Evolutionary conservation across 129 eudicot genomes (phyloP).

Genomic region (Oenanthe sinensis): DNA sequence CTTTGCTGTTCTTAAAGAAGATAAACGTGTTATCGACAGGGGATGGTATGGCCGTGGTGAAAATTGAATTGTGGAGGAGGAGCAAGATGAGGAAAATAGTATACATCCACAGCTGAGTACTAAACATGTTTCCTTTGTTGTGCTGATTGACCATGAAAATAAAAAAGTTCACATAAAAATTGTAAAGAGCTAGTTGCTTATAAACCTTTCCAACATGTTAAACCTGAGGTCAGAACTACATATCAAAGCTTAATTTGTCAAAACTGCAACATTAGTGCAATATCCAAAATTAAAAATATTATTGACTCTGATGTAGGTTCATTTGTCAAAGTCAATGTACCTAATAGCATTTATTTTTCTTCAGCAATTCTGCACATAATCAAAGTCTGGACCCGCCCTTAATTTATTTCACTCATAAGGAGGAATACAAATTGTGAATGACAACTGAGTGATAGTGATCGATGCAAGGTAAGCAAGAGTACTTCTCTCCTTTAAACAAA

Average conservation of each 20-base stretch:
- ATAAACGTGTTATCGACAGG: not conserved
- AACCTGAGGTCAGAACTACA: not conserved
- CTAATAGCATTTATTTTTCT: not conserved
- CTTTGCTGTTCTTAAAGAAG: not conserved
- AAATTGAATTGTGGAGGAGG: not conserved
- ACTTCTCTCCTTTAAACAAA: not conserved
- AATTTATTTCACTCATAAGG: not conserved
- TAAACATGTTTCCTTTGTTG: not conserved
- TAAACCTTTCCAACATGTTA: not conserved
- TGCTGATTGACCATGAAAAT: not conserved
- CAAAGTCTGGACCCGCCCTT: not conserved
- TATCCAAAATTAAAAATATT: not conserved
- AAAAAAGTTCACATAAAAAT: not conserved
- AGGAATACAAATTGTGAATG: not conserved
- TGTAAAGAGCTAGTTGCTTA: not conserved
- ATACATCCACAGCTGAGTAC: not conserved
- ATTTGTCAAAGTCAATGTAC: not conserved
- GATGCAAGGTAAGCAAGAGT: not conserved
- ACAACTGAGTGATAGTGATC: not conserved
- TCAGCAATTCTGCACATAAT: not conserved
- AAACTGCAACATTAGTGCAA: not conserved
- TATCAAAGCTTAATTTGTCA: not conserved
- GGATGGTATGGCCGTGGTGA: not conserved
- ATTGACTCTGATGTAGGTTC: not conserved
- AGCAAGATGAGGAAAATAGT: not conserved